Evolutionary conservation across 1,284 basidiomycete genomes (phyloP), one percentile per base, ranked within the genome.

Genomic region (Ganoderma sinense): DNA sequence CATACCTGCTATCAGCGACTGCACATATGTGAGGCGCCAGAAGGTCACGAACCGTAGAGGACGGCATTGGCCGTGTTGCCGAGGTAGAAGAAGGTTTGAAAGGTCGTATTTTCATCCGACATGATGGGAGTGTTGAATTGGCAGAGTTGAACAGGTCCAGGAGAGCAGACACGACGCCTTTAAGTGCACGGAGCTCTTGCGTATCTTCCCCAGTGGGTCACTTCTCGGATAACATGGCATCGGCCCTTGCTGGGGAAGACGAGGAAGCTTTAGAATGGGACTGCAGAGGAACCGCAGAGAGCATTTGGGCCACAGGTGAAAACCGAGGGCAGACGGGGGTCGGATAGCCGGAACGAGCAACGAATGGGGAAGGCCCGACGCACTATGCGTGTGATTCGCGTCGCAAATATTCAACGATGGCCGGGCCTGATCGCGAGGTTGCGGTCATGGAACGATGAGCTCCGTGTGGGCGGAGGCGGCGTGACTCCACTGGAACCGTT

Each of bases 51-150:
- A 65, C 64, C 53, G 26, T 65, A 65, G 40, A 65, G 64, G 20
- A 58, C 43, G 2, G 33, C 64, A n/a, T 26, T 58, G 53, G 43
- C 29, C 3, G 23, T 40, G 39, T 58, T 58, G 36, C 51, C 64
- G 13, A 65, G 18, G 13, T 58, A 58, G 64, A 56, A 65, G 39
- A 36, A 41, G 14, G 43, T 58, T 36, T 65, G 64, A 16, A 65
- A 65, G 53, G 56, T 26, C 3, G 14, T 40, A 18, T 65, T 58
- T 26, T 23, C n/a, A n/a, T 65, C 20, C 7, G 59, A 8, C 59
- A 61, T 61, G 4, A 4, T 23, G 33, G 2, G 31, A 56, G 55
- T 53, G 55, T 55, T 55, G 23, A 0, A 43, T 40, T 18, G 23
- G 55, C 55, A 56, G 55, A 61, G 23, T 61, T 40, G 39, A 61